Evolutionary conservation across 2,329 filamentous ascomycete species (phyloP).

Genomic region (Sporothrix sp.): DNA sequence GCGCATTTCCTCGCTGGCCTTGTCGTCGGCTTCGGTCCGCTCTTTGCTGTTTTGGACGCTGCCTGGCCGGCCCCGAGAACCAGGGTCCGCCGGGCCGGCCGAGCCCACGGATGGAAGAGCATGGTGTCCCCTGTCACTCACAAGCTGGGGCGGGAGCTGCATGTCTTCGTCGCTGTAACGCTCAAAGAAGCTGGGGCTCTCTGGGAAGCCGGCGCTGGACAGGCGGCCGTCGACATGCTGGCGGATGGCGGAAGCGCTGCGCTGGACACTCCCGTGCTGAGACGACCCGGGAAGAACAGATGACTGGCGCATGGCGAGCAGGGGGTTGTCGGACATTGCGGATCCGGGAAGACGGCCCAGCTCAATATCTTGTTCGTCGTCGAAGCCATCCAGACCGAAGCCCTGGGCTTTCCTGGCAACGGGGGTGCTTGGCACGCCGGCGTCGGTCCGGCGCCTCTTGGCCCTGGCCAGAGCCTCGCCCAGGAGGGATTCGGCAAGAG

Average conservation of each 20-base stretch:
- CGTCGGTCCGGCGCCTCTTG: conserved; percentile 1
- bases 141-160: not conserved
- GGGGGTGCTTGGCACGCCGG: conserved; percentile 13
- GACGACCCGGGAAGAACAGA: conserved; percentile 34
- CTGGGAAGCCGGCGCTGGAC: conserved; percentile 9
- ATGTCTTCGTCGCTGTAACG: conserved; percentile 17
- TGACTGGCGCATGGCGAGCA: conserved; percentile 40
- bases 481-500: conserved; percentile 11
- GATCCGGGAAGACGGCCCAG: conserved; percentile 58
- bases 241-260: conserved; percentile 20
- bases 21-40: not conserved
- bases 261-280: conserved; percentile 28
- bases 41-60: not conserved
- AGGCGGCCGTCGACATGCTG: conserved; percentile 30
- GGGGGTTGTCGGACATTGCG: conserved; percentile 54
- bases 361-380: conserved; percentile 37
- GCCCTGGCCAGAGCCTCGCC: conserved; percentile 17
- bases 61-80: too few relatives aligned
- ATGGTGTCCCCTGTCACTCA: not conserved
- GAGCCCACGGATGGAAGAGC: not conserved
- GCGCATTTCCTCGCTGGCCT: conserved; percentile 12
- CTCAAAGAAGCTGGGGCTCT: conserved; percentile 17
- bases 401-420: not conserved
- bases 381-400: conserved; percentile 8
- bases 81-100: not conserved